phyloP scores from a whole-genome alignment of 768 basidiomycete genomes.

The Chalciporus piperatus region DNA sequence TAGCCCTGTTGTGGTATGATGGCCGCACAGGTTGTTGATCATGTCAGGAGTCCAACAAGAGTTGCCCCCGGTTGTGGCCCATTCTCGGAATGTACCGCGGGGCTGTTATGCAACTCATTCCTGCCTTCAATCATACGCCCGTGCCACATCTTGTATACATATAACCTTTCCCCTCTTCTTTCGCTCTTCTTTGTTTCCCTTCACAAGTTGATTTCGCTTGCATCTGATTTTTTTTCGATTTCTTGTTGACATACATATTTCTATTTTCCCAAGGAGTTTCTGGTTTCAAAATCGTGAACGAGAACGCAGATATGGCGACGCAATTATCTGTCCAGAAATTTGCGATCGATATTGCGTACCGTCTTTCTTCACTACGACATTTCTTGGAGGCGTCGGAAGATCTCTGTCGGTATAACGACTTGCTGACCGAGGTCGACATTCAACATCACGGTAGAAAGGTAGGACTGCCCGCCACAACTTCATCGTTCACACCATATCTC shows the following conservation, averaged over 20 bases:
- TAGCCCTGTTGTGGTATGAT: slow-evolving; percentile 7
- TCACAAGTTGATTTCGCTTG: slow-evolving; percentile 4
- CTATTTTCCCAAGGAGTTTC: slow-evolving; percentile 19
- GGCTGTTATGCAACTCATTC: slow-evolving; percentile 20
- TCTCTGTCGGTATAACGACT: slow-evolving; percentile 19
- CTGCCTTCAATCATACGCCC: slow-evolving; percentile 17
- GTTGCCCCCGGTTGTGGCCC: slow-evolving; percentile 1
- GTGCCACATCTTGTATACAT: slow-evolving; percentile 30
- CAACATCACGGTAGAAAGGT: slow-evolving; percentile 29
- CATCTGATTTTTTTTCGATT: slow-evolving; percentile 10
- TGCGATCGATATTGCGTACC: slow-evolving; percentile 28
- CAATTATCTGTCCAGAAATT: slow-evolving; percentile 22
- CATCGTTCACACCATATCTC: slow-evolving; percentile 1
- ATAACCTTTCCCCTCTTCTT: slow-evolving; percentile 16
- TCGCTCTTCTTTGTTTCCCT: slow-evolving; percentile 7
- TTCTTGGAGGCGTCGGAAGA: slow-evolving; percentile 30
- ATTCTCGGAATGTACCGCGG: slow-evolving; percentile 35
- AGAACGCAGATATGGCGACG: slow-evolving; percentile 9
- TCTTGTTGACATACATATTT: not conserved
- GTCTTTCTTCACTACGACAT: slow-evolving; percentile 28
- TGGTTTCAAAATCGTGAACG: slow-evolving; percentile 11
- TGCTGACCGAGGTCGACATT: slow-evolving; percentile 19
- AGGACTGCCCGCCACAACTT: not conserved
- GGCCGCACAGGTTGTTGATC: slow-evolving; percentile 13
- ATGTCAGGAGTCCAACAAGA: slow-evolving; percentile 8